Percentiles rank a stretch among this genome's conserved stretches.
phyloP scores from a whole-genome alignment of 495 filamentous ascomycete genomes.

The Aspergillus egyptiacus region DNA sequence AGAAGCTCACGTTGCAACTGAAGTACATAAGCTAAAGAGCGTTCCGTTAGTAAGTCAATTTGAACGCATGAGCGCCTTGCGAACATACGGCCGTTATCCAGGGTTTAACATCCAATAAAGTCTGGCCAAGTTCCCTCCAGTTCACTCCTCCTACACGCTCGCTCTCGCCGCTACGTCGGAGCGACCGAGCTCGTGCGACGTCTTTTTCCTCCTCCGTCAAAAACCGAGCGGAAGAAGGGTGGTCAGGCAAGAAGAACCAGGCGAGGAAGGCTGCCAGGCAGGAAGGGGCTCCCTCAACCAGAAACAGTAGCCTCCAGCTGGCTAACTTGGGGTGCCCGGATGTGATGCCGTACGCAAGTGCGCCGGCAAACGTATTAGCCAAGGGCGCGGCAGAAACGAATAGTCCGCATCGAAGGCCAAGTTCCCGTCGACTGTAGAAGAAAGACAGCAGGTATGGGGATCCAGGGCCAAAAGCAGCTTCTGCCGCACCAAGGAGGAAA shows the following conservation, averaged over 20 bases:
- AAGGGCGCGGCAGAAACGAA: conserved; percentile 75
- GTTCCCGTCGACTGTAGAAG: conserved; percentile 75
- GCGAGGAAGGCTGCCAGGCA: conserved; percentile 58
- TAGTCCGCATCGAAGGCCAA: conserved; percentile 70
- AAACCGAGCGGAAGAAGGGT: conserved; percentile 62
- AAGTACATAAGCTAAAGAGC: conserved; percentile 50
- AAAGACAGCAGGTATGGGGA: conserved; percentile 72
- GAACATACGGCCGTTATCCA: conserved; percentile 46
- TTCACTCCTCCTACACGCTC: conserved; percentile 48
- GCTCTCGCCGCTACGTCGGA: conserved; percentile 57
- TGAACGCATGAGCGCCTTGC: not conserved
- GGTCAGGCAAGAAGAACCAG: conserved; percentile 67
- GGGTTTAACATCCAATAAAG: conserved; percentile 57
- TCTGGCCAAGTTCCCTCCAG: conserved; percentile 52
- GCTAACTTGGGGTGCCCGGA: conserved; percentile 59
- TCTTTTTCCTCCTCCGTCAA: conserved; percentile 64
- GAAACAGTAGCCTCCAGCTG: conserved; percentile 75
- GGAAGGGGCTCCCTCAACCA: conserved; percentile 76
- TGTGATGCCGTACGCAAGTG: conserved; percentile 78
- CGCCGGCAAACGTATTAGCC: conserved; percentile 77
- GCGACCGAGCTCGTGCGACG: conserved; percentile 56
- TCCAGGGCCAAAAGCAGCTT: conserved; percentile 62
- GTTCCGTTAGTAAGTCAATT: conserved; percentile 2
- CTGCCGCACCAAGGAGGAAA: conserved; percentile 61
- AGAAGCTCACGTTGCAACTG: conserved; percentile 62